phyloP scores from a whole-genome alignment of 78 protist genomes.

The Dictyostelium firmibasis region DNA sequence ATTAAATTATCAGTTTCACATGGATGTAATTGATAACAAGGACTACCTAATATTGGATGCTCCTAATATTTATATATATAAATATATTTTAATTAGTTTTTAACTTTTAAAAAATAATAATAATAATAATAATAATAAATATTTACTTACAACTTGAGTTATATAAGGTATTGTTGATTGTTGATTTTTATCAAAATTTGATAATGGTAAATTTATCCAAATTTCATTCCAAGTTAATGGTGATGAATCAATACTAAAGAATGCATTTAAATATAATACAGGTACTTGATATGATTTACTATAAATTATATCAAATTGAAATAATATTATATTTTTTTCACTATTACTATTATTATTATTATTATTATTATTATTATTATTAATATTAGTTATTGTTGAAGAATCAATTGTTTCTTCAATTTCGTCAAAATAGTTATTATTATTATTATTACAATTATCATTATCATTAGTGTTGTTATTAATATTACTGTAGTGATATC shows the following conservation, averaged over 20 bases:
- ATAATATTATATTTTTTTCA: not conserved
- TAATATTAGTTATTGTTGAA: not conserved
- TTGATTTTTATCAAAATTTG: not conserved
- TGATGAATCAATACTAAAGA: not conserved
- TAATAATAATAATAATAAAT: not conserved
- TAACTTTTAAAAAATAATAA: no score
- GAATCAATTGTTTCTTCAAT: not conserved
- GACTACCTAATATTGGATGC: conserved; percentile 61
- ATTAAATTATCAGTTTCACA: conserved; percentile 67
- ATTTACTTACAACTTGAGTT: conserved; percentile 49
- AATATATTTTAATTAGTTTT: no score
- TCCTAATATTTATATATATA: no score
- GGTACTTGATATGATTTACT: conserved; percentile 53
- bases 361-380: not conserved
- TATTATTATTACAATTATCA: not conserved
- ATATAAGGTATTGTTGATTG: conserved; percentile 32
- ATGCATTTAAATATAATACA: conserved; percentile 46
- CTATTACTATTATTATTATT: not conserved
- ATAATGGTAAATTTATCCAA: conserved; percentile 37
- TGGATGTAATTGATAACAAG: conserved; percentile 74
- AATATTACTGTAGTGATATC: not conserved
- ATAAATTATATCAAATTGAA: conserved; percentile 40
- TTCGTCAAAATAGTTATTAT: not conserved
- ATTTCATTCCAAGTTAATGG: conserved; percentile 1
- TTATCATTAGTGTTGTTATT: not conserved